Evolutionary conservation across 768 basidiomycete genomes (phyloP).

Genomic region (Lentinula sp.): DNA sequence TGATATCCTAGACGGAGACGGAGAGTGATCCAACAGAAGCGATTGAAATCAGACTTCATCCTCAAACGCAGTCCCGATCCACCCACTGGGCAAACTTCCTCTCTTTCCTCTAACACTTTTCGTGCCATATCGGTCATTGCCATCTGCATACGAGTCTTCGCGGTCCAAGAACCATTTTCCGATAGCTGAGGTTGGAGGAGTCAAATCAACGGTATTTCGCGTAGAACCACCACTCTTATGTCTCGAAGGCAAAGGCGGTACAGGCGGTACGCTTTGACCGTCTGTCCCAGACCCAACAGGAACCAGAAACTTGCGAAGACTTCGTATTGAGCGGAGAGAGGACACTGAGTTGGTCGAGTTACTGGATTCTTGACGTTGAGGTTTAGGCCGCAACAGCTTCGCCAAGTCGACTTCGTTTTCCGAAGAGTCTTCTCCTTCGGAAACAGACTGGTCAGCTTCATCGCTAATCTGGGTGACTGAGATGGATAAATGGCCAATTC

Average conservation of each 20-base stretch:
- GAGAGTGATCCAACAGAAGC: not conserved
- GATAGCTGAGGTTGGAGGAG: not conserved
- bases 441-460: not conserved
- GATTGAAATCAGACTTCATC: not conserved
- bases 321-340: not conserved
- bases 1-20: not conserved
- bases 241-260: not conserved
- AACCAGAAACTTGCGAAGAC: not conserved
- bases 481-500: not conserved
- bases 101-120: not conserved
- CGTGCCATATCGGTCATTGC: not conserved
- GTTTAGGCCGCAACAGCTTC: constrained; percentile 1
- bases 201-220: not conserved
- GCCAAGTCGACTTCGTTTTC: constrained; percentile 1
- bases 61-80: not conserved
- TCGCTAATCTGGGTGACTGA: not conserved
- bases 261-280: not conserved
- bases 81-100: not conserved
- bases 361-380: constrained; percentile 1
- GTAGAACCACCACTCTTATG: not conserved
- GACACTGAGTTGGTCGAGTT: not conserved
- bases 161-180: constrained; percentile 18
- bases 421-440: not conserved
- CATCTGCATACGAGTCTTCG: not conserved
- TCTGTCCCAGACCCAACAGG: not conserved